phyloP scores from a whole-genome alignment of 306 rosid genomes.

The Carpinus viminea region DNA sequence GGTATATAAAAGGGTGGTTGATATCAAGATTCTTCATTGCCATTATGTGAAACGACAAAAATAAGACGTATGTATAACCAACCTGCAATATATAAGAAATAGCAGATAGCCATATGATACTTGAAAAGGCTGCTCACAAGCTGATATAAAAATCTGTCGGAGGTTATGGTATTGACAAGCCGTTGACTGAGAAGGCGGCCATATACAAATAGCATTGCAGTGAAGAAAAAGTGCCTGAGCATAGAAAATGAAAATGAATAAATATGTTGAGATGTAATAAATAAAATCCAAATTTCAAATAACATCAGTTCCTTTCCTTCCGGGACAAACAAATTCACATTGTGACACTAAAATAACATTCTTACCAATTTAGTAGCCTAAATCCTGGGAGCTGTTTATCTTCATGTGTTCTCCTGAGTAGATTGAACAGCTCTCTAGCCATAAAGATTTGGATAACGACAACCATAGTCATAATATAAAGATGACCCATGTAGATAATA shows the following conservation, averaged over 20 bases:
- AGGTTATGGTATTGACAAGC: conserved; percentile 82
- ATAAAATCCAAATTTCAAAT: conserved; percentile 7
- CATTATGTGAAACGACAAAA: conserved; percentile 1
- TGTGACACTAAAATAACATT: conserved; percentile 22
- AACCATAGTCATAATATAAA: conserved; percentile 86
- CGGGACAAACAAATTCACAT: conserved; percentile 19
- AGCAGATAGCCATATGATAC: conserved; percentile 94
- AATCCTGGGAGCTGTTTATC: conserved; percentile 94
- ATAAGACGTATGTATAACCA: conserved; percentile 23
- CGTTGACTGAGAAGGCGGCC: conserved; percentile 95
- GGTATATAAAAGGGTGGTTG: not conserved
- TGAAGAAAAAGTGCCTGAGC: conserved; percentile 96
- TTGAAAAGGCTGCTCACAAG: conserved; percentile 81
- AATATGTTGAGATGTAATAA: conserved; percentile 8
- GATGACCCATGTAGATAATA: conserved; percentile 87
- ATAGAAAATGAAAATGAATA: conserved; percentile 29
- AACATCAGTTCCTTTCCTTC: not conserved
- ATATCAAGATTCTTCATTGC: not conserved
- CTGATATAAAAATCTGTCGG: conserved; percentile 70
- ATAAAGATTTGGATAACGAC: conserved; percentile 95
- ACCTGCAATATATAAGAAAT: conserved; percentile 87
- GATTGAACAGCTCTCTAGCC: conserved; percentile 92
- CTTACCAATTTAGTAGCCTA: conserved; percentile 89
- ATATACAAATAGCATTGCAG: conserved; percentile 93
- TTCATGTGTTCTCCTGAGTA: conserved; percentile 86